Conservation (phyloP, 768 basidiomycete genomes). For the Auriscalpium microsporum region DNA sequence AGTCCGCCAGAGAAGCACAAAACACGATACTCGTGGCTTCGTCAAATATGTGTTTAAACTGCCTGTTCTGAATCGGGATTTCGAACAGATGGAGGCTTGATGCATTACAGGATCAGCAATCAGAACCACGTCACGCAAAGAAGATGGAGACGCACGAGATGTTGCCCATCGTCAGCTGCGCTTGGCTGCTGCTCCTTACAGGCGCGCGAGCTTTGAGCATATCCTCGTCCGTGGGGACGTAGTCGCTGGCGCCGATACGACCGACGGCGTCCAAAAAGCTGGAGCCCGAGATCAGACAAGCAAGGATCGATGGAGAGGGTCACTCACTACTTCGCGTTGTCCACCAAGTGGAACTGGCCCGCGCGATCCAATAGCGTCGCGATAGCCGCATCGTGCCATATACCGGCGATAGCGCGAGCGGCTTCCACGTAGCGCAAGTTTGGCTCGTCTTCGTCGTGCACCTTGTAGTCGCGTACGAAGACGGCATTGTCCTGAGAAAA, state of each 20-base stretch:
- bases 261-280: neutral
- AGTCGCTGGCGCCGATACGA: conserved; percentile 18
- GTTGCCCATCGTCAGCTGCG: conserved; percentile 28
- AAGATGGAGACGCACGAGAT: neutral
- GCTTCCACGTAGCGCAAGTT: neutral
- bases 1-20: conserved; percentile 64
- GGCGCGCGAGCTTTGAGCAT: conserved; percentile 37
- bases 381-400: conserved; percentile 3
- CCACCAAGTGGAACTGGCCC: neutral
- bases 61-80: no score
- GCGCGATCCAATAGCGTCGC: neutral
- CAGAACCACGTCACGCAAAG: neutral
- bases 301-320: neutral
- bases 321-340: conserved; percentile 7
- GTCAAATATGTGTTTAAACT: conserved; percentile 27
- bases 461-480: neutral
- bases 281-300: neutral
- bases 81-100: no score
- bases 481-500: neutral
- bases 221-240: conserved; percentile 40
- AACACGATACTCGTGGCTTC: conserved; percentile 62
- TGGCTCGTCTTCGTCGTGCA: neutral
- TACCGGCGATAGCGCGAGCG: neutral
- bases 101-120: neutral
- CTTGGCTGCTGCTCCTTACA: conserved; percentile 42